phyloP scores from a whole-genome alignment of 2,329 filamentous ascomycete species.

The Cordyceps cicadae region DNA sequence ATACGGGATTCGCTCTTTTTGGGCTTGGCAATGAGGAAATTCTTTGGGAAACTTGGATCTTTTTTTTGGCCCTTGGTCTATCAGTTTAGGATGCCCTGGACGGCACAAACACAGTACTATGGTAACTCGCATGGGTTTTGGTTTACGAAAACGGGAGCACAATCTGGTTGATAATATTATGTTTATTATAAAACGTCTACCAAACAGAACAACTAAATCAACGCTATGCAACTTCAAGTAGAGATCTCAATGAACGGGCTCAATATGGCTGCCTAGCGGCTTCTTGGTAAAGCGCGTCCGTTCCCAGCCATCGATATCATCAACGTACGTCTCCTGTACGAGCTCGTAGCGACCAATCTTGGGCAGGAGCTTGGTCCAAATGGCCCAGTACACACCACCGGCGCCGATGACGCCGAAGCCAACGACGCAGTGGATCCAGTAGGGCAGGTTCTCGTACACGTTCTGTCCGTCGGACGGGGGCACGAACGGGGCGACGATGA shows the following conservation, averaged over 20 bases:
- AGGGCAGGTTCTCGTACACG: conserved; percentile 46
- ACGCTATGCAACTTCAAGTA: neutral
- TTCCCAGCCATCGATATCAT: conserved; percentile 56
- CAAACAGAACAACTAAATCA: neutral
- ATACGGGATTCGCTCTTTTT: neutral
- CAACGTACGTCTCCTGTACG: conserved; percentile 44
- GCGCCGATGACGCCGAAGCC: conserved; percentile 45
- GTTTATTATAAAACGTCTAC: neutral
- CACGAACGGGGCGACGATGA: conserved; percentile 51
- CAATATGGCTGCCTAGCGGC: conserved; percentile 21
- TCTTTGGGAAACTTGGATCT: neutral
- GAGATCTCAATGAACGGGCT: neutral
- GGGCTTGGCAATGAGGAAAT: neutral
- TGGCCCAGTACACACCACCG: conserved; percentile 47
- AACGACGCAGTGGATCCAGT: conserved; percentile 51
- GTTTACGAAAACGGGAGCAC: neutral
- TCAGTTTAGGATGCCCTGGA: neutral
- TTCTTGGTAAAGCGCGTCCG: conserved; percentile 42
- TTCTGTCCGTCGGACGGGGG: conserved; percentile 43
- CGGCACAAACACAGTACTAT: neutral
- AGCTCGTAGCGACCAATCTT: conserved; percentile 47
- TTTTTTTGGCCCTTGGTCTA: neutral
- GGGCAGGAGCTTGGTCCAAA: conserved; percentile 47
- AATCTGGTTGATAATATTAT: neutral
- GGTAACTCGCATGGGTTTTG: too few relatives aligned